Evolutionary conservation across 164 flowering plant genomes (phyloP).

Genomic region (Litsea cubeba): DNA sequence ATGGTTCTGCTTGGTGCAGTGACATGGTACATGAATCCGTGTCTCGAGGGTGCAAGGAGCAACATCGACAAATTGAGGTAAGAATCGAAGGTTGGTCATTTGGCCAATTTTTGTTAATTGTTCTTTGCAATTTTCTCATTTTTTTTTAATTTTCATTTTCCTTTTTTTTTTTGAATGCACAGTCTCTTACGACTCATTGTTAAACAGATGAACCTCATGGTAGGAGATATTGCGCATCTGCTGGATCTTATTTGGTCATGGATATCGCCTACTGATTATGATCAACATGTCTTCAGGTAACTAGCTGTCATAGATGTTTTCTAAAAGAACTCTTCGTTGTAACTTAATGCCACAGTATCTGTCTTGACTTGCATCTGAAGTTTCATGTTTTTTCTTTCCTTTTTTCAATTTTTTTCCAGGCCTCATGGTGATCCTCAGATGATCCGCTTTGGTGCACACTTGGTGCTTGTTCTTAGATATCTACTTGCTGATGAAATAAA

Average conservation of each 20-base stretch:
- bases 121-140: background rate
- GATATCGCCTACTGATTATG: conserved; percentile 87
- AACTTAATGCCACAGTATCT: background rate
- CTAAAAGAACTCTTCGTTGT: background rate
- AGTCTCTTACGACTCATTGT: conserved; percentile 9
- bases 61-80: conserved; percentile 95
- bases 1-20: conserved; percentile 30
- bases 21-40: conserved; percentile 88
- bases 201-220: conserved; percentile 89
- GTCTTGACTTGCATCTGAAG: background rate
- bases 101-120: background rate
- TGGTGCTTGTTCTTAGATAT: conserved; percentile 87
- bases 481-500: conserved; percentile 69
- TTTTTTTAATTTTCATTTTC: background rate
- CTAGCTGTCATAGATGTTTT: background rate
- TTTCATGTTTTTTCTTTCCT: background rate
- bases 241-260: conserved; percentile 90
- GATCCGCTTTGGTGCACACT: conserved; percentile 95
- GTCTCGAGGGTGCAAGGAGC: conserved; percentile 87
- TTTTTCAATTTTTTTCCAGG: conserved; percentile 35
- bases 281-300: conserved; percentile 61
- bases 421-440: conserved; percentile 95
- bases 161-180: background rate
- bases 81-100: conserved; percentile 5
- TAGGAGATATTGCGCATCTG: conserved; percentile 76